Evolutionary conservation across 495 filamentous ascomycete genomes (phyloP).

Genomic region (Physcia stellaris): DNA sequence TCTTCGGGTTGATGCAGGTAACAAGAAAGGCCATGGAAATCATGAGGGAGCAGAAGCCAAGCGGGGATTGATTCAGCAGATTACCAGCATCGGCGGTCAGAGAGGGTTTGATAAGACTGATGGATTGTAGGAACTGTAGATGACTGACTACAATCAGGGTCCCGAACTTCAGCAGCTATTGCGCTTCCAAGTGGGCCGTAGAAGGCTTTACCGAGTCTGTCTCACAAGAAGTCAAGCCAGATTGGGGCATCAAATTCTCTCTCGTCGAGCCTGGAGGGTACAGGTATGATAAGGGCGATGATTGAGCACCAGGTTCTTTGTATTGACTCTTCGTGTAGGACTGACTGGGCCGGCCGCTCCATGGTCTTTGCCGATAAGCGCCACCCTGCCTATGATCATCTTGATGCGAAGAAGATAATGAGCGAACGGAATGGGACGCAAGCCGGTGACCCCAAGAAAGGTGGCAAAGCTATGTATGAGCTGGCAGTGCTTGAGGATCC

Average conservation of each 20-base stretch:
- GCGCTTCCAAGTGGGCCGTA: constrained; percentile 26
- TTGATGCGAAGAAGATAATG: constrained; percentile 26
- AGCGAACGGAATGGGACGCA: constrained; percentile 24
- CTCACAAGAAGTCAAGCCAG: constrained; percentile 28
- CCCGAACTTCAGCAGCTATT: constrained; percentile 25
- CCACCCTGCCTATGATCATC: constrained; percentile 29
- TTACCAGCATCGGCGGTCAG: constrained; percentile 30
- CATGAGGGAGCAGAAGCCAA: constrained; percentile 26
- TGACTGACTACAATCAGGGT: constrained; percentile 11
- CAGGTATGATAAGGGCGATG: constrained; percentile 3
- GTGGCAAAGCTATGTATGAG: constrained; percentile 31
- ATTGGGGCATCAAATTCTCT: constrained; percentile 28
- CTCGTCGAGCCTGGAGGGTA: constrained; percentile 15
- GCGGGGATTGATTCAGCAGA: constrained; percentile 30
- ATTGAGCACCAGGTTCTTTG: background rate
- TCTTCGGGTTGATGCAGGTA: constrained; percentile 17
- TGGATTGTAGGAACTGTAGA: background rate
- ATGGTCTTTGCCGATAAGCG: constrained; percentile 25
- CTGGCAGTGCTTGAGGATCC: constrained; percentile 32
- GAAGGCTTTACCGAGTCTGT: constrained; percentile 30
- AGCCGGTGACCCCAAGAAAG: constrained; percentile 31
- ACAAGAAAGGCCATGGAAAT: constrained; percentile 28
- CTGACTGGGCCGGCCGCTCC: constrained; percentile 11
- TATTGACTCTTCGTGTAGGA: background rate
- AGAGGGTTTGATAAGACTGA: constrained; percentile 6